Evolutionary conservation across 1,284 basidiomycete species (phyloP).

Genomic region (Kwoniella shivajii): DNA sequence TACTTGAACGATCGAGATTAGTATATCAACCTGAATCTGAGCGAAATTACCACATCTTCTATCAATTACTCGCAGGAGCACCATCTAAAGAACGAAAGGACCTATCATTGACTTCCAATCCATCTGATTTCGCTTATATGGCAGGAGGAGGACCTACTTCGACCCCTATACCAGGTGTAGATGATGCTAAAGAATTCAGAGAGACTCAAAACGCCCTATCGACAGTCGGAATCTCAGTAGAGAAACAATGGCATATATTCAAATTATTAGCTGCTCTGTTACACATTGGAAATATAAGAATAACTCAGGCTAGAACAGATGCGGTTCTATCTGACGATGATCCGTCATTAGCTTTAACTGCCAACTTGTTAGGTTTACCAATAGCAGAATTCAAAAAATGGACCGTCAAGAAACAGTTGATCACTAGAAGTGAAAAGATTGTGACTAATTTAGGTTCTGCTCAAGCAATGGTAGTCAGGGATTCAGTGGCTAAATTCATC

Average conservation of each 20-base stretch:
- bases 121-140: conserved; percentile 84
- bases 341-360: conserved; percentile 75
- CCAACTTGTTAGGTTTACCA: conserved; percentile 86
- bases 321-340: conserved; percentile 84
- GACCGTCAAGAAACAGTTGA: conserved; percentile 97
- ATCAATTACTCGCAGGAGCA: conserved; percentile 96
- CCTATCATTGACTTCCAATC: conserved; percentile 81
- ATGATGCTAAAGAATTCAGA: conserved; percentile 94
- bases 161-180: conserved; percentile 84
- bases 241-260: conserved; percentile 98
- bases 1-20: conserved; percentile 93
- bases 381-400: conserved; percentile 97
- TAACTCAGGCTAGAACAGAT: conserved; percentile 79
- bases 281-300: conserved; percentile 94
- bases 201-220: conserved; percentile 91
- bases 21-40: conserved; percentile 97
- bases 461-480: conserved; percentile 92
- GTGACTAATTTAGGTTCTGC: conserved; percentile 80
- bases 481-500: conserved; percentile 97
- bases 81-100: conserved; percentile 94
- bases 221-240: conserved; percentile 94
- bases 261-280: conserved; percentile 88
- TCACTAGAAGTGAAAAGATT: conserved; percentile 93
- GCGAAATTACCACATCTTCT: conserved; percentile 99
- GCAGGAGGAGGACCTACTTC: conserved; percentile 88